Base-by-base conservation (phyloP, 192 early-diverging fungal genomes). In the Chytriomyces sp. region DNA sequence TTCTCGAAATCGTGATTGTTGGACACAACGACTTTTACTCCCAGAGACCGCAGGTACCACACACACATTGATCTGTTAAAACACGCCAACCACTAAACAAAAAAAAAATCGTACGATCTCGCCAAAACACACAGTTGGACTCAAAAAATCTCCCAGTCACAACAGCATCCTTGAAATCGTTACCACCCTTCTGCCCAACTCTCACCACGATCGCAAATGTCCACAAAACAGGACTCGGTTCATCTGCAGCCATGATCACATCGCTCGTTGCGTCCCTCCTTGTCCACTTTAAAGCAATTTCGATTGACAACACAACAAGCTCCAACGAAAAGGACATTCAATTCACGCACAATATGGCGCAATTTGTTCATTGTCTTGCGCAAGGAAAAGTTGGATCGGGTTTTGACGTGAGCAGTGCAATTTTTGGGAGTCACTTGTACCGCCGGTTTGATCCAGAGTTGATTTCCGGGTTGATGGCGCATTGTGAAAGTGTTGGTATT, bases 1-100 rank as follows among this genome's bases (percentile, higher is more conserved):
- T 92, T 10, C 80, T 97, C 18, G 86, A 88, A 61, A 90, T 99
- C 53, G 77, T 85, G 9, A 92, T 99, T 57, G 79, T 92, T 20
- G 96, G 93, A n/a, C 90, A 94, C 85, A 99, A 98, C 77, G 98
- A 99, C 82, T 99, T 99, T 82, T 99, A 99, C 82, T 99, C 98
- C 13, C 97, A 98, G 85, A 87, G 91, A n/a, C 89, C 87, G 20
- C 89, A 94, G 90, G 90, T 94, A 80, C 2, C 75, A n/a, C n/a
- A n/a, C n/a, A n/a, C n/a, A n/a, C n/a, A n/a, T n/a, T n/a, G n/a
- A 48, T 74, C 57, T 24, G n/a, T n/a, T 43, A 47, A 10, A 8
- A 9, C 59, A 16, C 64, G 18, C 1, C n/a, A n/a, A n/a, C n/a
- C n/a, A n/a, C n/a, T n/a, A n/a, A n/a, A n/a, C 63, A 1, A 0